A percentile compares a stretch with the other conserved stretches of the same genome.
Evolutionary conservation across 768 basidiomycete genomes (phyloP).

Genomic region (Myochromella boudieri): DNA sequence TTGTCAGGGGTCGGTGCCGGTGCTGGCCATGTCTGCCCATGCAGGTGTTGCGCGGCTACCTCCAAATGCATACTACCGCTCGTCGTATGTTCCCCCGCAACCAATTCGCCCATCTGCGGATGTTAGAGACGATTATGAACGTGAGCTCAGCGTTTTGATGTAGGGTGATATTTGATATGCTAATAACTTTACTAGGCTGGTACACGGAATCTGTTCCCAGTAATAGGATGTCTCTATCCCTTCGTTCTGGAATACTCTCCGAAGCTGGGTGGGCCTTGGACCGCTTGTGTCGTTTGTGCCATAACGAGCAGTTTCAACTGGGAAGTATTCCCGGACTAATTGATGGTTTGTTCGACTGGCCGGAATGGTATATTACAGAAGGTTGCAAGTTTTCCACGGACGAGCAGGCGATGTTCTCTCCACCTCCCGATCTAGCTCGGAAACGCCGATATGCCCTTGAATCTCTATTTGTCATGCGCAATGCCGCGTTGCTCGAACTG

Average conservation of each 20-base stretch:
- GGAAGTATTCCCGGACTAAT: constrained; percentile 74
- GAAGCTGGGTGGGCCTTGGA: constrained; percentile 92
- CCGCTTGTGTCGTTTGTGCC: constrained; percentile 76
- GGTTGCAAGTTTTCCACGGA: constrained; percentile 51
- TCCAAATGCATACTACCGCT: constrained; percentile 28
- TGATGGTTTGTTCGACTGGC: constrained; percentile 86
- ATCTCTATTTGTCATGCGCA: constrained; percentile 84
- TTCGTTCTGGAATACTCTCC: constrained; percentile 77
- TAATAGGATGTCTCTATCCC: constrained; percentile 90
- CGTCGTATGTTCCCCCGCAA: constrained; percentile 23
- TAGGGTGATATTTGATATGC: constrained; percentile 6
- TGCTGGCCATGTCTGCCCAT: constrained; percentile 11
- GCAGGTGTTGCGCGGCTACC: constrained; percentile 13
- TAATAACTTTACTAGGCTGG: constrained; percentile 59
- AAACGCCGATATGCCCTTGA: constrained; percentile 80
- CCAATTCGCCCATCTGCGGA: constrained; percentile 35
- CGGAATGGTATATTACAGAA: constrained; percentile 75
- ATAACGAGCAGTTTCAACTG: constrained; percentile 76
- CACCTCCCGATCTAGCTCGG: constrained; percentile 45
- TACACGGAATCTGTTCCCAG: constrained; percentile 77
- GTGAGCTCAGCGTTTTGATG: constrained; percentile 36
- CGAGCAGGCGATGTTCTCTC: constrained; percentile 51
- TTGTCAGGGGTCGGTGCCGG: too few species aligned
- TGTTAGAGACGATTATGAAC: constrained; percentile 75
- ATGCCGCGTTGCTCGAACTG: constrained; percentile 68